Evolutionary conservation across 495 filamentous ascomycete genomes (phyloP), one percentile per base, ranked within the genome.

Genomic region (Delitschia confertaspora): DNA sequence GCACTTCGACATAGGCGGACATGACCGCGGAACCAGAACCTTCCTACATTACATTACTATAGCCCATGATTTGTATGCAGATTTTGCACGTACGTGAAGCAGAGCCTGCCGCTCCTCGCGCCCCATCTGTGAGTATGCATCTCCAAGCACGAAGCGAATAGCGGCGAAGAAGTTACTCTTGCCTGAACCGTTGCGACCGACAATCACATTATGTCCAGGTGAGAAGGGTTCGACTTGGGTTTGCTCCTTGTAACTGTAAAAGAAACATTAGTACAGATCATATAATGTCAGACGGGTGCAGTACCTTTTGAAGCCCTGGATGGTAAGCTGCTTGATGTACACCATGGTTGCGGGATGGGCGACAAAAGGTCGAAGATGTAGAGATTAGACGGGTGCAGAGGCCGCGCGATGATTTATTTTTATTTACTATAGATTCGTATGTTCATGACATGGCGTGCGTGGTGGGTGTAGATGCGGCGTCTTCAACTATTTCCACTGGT

Each of bases 131-230:
- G 83, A 89, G 65, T 99, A 99, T 40, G 85, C 88, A 80, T 98
- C 88, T 62, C 88, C 91, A 47, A 99, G 81, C 18, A 95, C 91
- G 62, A 99, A 99, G 16, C 88, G 88, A 67, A 99, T 95, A 22
- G 91, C 91, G 30, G 89, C 91, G 65, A 99, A 99, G 76, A 99
- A 99, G 69, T 99, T 99, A 62, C 87, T 94, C 72, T 99, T 99
- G 56, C 91, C 91, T 2, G 91, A 95, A 49, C 91, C 91, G 74
- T 99, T 99, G 65, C 91, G 91, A 44, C 91, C 91, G 55, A 99
- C 91, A 57, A 99, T 95, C 42, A 99, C 86, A 74, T 99, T 99
- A 67, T 87, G 88, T 60, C 91, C 91, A 6, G 91, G 85, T 7
- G 88, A 95, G 65, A 99, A 99, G 38, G 91, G 89, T 59, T 96